Percentiles rank a stretch among this genome's conserved stretches.
Evolutionary conservation across 2,329 filamentous ascomycete species (phyloP).

Genomic region (Diaporthe ampelina): DNA sequence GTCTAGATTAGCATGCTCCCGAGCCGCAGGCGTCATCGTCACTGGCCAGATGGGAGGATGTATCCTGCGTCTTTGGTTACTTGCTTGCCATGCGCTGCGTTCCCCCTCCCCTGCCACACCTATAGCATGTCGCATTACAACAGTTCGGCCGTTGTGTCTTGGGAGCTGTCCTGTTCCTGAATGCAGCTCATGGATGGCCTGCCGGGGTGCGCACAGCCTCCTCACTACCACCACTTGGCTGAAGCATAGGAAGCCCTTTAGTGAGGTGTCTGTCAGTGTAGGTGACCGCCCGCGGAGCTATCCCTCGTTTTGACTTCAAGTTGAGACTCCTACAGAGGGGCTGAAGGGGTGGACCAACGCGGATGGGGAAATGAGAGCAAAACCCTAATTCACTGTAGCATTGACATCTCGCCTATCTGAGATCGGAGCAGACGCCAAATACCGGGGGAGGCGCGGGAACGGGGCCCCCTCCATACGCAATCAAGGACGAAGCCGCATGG

Average conservation of each 20-base stretch:
- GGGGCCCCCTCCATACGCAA: neutral
- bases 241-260: slow-evolving; percentile 8
- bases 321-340: neutral
- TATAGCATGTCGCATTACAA: slow-evolving; percentile 30
- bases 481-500: slow-evolving; percentile 15
- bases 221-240: slow-evolving; percentile 16
- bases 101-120: neutral
- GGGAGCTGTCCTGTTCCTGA: slow-evolving; percentile 25
- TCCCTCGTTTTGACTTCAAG: neutral
- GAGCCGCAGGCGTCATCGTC: slow-evolving; percentile 30
- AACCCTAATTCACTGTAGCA: slow-evolving; percentile 28
- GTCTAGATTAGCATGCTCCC: slow-evolving; percentile 11
- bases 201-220: slow-evolving; percentile 25
- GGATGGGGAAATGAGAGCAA: slow-evolving; percentile 10
- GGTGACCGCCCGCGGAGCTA: neutral
- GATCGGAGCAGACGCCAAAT: slow-evolving; percentile 30
- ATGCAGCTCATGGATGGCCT: slow-evolving; percentile 15
- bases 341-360: neutral
- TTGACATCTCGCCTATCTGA: slow-evolving; percentile 31
- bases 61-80: slow-evolving; percentile 24
- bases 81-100: slow-evolving; percentile 9
- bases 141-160: slow-evolving; percentile 29
- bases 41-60: neutral
- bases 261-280: neutral
- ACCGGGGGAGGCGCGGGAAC: slow-evolving; percentile 2